Evolutionary conservation across 2,329 filamentous ascomycete species (phyloP), one percentile per base, ranked within the genome.

Genomic region (Fusarium solani-melongenae): DNA sequence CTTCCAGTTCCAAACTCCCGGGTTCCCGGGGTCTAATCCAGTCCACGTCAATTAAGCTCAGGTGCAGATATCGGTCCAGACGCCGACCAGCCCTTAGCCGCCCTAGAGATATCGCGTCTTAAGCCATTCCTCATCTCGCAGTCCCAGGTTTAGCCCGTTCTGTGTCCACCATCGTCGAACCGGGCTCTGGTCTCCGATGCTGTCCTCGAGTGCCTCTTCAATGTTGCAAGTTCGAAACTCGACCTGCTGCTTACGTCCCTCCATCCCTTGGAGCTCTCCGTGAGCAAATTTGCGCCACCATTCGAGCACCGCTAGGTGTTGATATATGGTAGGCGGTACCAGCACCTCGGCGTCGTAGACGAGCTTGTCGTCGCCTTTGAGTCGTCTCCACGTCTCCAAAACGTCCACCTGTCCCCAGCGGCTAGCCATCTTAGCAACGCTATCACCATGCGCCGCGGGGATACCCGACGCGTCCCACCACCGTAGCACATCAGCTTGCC

Each of bases 191-290:
- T 92, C 91, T 10, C 89, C 89, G 58, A 96, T 89, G 24, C 94
- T 94, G 80, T 98, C 95, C 81, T 98, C 95, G 41, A 98, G 87
- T 1, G 95, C 95, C 83, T 98, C 96, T 81, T 98, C 95, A 70
- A 98, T 96, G 81, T 97, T 95, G 81, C 95, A 98, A 1, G 94
- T 97, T 81, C 96, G 95, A 83, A 98, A 98, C 82, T 97, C 94
- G 29, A 98, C 95, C 61, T 90, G 88, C 75, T 95, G 87, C 71
- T 85, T 85, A 34, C 86, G 83, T 17, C 88, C 88, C 44, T 86
- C 83, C 88, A 86, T 89, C 44, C 85, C 87, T 1, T 85, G 85
- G 34, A 89, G 83, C 77, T 88, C 85, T 57, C 89, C 86, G 62
- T 88, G 84, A 9, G 89, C 88, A 76, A 92, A 93, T 62, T 87